Conservation (phyloP, 306 rosid genomes). For the Cucumis cinereus region DNA sequence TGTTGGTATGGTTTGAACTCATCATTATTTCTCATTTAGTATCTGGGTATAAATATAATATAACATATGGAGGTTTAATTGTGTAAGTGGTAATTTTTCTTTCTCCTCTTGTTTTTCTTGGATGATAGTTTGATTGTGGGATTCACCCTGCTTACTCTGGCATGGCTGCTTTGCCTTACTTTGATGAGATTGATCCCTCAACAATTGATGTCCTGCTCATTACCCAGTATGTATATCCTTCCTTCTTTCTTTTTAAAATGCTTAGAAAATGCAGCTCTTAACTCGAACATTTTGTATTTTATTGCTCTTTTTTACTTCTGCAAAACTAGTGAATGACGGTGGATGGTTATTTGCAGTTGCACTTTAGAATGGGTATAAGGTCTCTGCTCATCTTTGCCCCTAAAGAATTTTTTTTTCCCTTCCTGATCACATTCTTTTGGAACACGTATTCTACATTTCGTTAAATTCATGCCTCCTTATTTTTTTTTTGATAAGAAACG, state of each 20-base stretch:
- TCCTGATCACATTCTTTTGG: not conserved
- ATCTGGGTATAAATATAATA: not conserved
- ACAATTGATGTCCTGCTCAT: slow-evolving; percentile 76
- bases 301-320: not conserved
- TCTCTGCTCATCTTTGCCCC: not conserved
- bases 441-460: not conserved
- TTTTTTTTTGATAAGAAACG: no score
- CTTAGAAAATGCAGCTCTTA: not conserved
- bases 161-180: slow-evolving; percentile 94
- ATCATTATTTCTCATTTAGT: not conserved
- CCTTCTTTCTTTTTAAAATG: not conserved
- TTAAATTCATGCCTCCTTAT: not conserved
- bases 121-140: slow-evolving; percentile 76
- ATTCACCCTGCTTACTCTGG: slow-evolving; percentile 82
- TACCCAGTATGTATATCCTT: slow-evolving; percentile 44
- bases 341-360: not conserved
- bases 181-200: slow-evolving; percentile 94
- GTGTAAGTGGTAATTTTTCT: not conserved
- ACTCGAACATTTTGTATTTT: not conserved
- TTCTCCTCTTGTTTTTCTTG: not conserved
- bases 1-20: slow-evolving; percentile 23
- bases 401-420: not conserved
- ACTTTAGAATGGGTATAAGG: not conserved
- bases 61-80: not conserved
- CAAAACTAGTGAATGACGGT: not conserved